Evolutionary conservation across 75 land plant species (phyloP), one percentile per base, ranked within the genome.

Genomic region (Picea glauca): DNA sequence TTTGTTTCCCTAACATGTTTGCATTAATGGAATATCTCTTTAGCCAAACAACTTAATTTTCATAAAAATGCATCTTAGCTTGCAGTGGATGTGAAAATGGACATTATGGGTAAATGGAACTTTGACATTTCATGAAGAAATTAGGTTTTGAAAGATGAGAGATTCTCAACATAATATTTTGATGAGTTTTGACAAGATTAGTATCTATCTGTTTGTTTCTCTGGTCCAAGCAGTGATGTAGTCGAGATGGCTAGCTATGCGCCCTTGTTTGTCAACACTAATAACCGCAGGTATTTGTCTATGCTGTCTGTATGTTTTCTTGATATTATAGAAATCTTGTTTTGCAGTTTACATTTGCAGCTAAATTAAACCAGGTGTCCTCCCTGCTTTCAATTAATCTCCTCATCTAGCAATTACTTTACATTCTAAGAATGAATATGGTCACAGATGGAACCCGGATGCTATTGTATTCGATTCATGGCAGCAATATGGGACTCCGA

Each of bases 241-340:
- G 94, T 96, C 60, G 76, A 87, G 65, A 94, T 96, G 99, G 97
- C 93, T 80, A 94, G 99, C 80, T 94, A 96, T 85, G 99, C 99
- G 57, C 99, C 99, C 50, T 94, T 96, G 62, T 96, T 96, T 81
- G 98, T 93, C 63, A 88, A 96, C 64, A 11, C 54, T 77, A 88
- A 96, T 81, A 91, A 96, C 74, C 85, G 91, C 76, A 82, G 87
- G 98, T 93, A 81, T 18, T 14, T 60, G 18, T 2, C 60, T 72
- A 20, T n/a, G 33, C 30, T 26, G 38, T 74, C 33, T 30, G 3
- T n/a, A 14, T 26, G 15, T 20, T 26, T n/a, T 74, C 11, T 33
- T 26, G 35, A 14, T 23, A 74, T 33, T 66, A 18, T 17, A 35
- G 13, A 76, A 76, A 15, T 76, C 38, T 12, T 58, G 32, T 31